Base-by-base conservation (phyloP, 1,284 basidiomycete genomes). In the Cutaneotrichosporon arboriforme region DNA sequence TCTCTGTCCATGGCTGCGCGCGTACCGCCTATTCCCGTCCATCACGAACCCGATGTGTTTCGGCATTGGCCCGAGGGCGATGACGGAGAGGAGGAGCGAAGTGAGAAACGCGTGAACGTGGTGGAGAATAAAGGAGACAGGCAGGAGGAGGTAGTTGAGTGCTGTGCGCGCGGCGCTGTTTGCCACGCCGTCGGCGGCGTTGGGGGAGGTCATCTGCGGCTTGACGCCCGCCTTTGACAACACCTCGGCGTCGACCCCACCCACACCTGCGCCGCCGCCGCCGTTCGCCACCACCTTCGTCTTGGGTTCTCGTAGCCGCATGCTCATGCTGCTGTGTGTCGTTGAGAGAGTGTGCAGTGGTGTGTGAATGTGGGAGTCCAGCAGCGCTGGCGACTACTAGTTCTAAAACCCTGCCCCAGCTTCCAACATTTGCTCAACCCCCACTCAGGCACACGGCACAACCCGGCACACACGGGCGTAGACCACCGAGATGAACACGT, bases 11-110 rank as follows among this genome's bases (percentile, higher is more conserved):
- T 82, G 78, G 59, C 73, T 78, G n/a, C 87, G 80, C 0, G 96
- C 94, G 70, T 89, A 97, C 5, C 96, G 81, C 48, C 96, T 79
- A 73, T 98, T 99, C 4, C 96, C 96, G 66, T 99, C 96, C 91
- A 99, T 96, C 35, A 97, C 87, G 69, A 99, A 94, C 2, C 88
- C 93, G 39, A 98, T 82, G 78, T 99, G 96, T 39, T 79, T 75
- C 0, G 96, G 96, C 18, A 96, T 80, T 1, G 96, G 94, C 0
- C 93, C 94, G 7, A 85, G 78, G 0, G 84, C 78, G 36, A 93
- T 79, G 21, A 89, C 75, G 49, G 76, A 74, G 49, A 90, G 78
- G 20, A 89, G 67, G 14, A 82, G 39, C 14, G 72, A 68, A 38
- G 75, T 71, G 21, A 70, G 51, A 34, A 65, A 51, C 4, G 66